Conservation (phyloP, 495 filamentous ascomycete genomes). For the Geoglossum glabrum region DNA sequence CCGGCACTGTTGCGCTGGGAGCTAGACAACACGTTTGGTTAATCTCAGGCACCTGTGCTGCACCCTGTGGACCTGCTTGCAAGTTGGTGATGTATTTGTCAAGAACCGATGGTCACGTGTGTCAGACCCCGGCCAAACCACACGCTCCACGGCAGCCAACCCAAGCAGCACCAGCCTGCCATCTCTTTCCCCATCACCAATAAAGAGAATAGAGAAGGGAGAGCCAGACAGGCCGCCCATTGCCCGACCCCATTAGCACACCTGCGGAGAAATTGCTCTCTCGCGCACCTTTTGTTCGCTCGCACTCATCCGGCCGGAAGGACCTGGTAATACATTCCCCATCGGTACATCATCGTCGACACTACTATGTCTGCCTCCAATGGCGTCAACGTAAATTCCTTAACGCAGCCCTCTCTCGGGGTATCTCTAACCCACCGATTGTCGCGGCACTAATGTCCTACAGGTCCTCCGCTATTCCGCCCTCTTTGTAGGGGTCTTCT, state of each 20-base stretch:
- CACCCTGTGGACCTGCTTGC: too few relatives aligned
- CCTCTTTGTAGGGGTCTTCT: constrained; percentile 69
- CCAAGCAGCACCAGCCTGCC: not conserved
- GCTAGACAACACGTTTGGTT: too few relatives aligned
- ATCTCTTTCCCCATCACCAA: not conserved
- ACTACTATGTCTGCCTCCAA: constrained; percentile 30
- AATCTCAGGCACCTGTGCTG: too few relatives aligned
- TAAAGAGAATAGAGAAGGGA: too few relatives aligned
- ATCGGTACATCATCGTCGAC: not conserved
- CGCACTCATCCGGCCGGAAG: not conserved
- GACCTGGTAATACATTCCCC: not conserved
- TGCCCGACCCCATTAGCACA: not conserved
- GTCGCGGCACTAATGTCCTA: constrained; percentile 2
- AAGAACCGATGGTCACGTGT: not conserved
- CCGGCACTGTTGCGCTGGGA: too few relatives aligned
- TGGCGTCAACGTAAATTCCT: constrained; percentile 38
- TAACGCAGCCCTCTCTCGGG: not conserved
- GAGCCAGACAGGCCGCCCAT: not conserved
- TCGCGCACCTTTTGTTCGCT: not conserved
- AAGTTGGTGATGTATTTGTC: too few relatives aligned
- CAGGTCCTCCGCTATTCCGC: constrained; percentile 93
- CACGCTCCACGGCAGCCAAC: not conserved
- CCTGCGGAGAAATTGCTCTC: not conserved
- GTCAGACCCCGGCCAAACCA: not conserved
- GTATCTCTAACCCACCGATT: constrained; percentile 2